Conservation (phyloP, 805 yeast species). For the Starmerella riodocensis region DNA sequence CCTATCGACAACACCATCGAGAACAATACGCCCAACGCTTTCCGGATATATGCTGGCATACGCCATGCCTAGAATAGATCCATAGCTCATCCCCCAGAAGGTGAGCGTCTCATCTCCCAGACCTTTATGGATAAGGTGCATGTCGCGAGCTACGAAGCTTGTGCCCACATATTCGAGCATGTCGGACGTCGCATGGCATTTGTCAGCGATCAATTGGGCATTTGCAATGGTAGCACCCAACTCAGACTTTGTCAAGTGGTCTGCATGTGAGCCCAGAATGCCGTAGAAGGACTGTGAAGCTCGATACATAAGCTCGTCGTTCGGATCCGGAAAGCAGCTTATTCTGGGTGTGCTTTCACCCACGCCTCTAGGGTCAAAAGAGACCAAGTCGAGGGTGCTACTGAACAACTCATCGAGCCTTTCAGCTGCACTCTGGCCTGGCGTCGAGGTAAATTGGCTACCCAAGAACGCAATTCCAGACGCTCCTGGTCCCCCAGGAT, state of each 20-base stretch:
- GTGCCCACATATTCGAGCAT: slow-evolving; percentile 12
- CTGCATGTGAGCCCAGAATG: slow-evolving; percentile 4
- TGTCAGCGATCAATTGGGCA: slow-evolving; percentile 2
- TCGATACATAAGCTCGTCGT: not conserved
- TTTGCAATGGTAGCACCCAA: slow-evolving; percentile 11
- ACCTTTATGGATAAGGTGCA: slow-evolving; percentile 16
- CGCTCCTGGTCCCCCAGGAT: slow-evolving; percentile 22
- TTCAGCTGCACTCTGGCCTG: not conserved
- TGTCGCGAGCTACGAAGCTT: slow-evolving; percentile 18
- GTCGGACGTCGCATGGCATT: slow-evolving; percentile 7
- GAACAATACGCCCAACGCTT: too few relatives aligned
- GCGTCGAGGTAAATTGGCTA: not conserved
- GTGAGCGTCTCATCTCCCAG: slow-evolving; percentile 19
- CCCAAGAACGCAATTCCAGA: slow-evolving; percentile 12
- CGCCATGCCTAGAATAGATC: slow-evolving; percentile 17
- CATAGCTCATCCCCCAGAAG: slow-evolving; percentile 21
- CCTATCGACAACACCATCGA: too few relatives aligned
- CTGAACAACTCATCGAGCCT: slow-evolving; percentile 5
- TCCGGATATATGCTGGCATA: too few relatives aligned
- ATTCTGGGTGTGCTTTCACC: slow-evolving; percentile 13
- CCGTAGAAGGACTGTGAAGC: not conserved
- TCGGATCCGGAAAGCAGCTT: slow-evolving; percentile 4
- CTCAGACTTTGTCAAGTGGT: slow-evolving; percentile 3
- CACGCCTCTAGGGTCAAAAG: slow-evolving; percentile 21
- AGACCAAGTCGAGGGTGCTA: slow-evolving; percentile 15